Percentiles rank a stretch among this genome's conserved stretches.
Conservation (phyloP, 2,329 filamentous ascomycete genomes). For the Aplosporella prunicola region DNA sequence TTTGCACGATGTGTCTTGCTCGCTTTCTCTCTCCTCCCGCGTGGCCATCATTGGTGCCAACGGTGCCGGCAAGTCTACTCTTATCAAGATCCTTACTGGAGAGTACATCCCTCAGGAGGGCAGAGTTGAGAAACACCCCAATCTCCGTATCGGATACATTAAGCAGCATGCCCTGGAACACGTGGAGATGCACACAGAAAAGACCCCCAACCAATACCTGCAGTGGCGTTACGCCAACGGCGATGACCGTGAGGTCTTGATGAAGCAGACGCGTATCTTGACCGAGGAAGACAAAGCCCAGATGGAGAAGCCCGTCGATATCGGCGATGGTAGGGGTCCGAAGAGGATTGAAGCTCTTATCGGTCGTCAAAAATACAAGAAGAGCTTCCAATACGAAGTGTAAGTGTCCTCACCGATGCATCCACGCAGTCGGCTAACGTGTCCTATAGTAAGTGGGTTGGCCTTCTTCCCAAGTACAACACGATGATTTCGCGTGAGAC, state of each 20-base stretch:
- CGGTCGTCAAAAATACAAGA: conserved; percentile 97
- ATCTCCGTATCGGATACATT: conserved; percentile 97
- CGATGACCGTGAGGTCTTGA: conserved; percentile 89
- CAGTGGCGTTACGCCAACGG: conserved; percentile 98
- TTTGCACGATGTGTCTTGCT: conserved; percentile 77
- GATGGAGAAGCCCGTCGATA: conserved; percentile 82
- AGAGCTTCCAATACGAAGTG: conserved; percentile 97
- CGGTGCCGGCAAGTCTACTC: conserved; percentile 93
- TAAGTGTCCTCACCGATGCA: conserved; percentile 36
- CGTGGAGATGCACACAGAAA: conserved; percentile 98
- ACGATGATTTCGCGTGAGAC: conserved; percentile 89
- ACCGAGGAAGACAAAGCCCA: conserved; percentile 78
- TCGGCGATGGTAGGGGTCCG: conserved; percentile 70
- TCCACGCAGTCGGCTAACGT: conserved; percentile 19
- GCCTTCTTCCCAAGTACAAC: conserved; percentile 86
- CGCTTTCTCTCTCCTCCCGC: conserved; percentile 78
- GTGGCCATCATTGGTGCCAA: conserved; percentile 96
- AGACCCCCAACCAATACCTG: conserved; percentile 97
- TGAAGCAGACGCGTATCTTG: conserved; percentile 92
- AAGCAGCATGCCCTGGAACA: conserved; percentile 98
- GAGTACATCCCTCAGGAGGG: conserved; percentile 76
- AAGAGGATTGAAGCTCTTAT: conserved; percentile 80
- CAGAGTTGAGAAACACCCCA: conserved; percentile 95
- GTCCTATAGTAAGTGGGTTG: conserved; percentile 67
- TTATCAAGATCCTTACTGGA: conserved; percentile 94